Evolutionary conservation across 345 rosid genomes (phyloP).

Genomic region (Hevea brasiliensis): DNA sequence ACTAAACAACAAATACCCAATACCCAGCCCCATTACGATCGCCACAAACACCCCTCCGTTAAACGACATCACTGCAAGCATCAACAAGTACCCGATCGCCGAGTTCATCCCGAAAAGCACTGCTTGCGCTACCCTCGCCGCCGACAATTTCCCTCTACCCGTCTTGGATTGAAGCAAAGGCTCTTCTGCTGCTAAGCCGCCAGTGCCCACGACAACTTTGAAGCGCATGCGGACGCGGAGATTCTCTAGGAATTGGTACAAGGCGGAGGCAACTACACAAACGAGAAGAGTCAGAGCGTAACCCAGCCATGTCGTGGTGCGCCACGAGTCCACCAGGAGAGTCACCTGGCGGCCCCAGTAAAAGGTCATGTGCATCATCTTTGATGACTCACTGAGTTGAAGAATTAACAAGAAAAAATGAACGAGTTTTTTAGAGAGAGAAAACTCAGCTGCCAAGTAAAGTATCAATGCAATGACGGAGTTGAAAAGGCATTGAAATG

Average conservation of each 20-base stretch:
- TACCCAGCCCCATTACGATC: slow-evolving; percentile 56
- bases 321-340: slow-evolving; percentile 67
- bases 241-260: slow-evolving; percentile 70
- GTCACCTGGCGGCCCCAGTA: slow-evolving; percentile 78
- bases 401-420: background rate
- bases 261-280: slow-evolving; percentile 58
- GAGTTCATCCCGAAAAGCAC: slow-evolving; percentile 63
- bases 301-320: slow-evolving; percentile 55
- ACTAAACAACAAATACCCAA: slow-evolving; percentile 57
- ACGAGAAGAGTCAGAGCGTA: slow-evolving; percentile 67
- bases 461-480: background rate
- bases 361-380: slow-evolving; percentile 95
- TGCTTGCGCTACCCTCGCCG: slow-evolving; percentile 41
- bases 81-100: slow-evolving; percentile 69
- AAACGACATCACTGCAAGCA: slow-evolving; percentile 85
- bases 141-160: slow-evolving; percentile 14
- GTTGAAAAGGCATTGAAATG: background rate
- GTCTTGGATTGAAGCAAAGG: slow-evolving; percentile 13
- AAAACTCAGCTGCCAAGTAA: background rate
- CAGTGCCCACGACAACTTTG: slow-evolving; percentile 28
- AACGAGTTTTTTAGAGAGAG: background rate
- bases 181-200: slow-evolving; percentile 21
- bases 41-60: slow-evolving; percentile 84
- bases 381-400: background rate
- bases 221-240: slow-evolving; percentile 55